Conservation (phyloP, 345 rosid species). For the Diplotaxis tenuifolia region DNA sequence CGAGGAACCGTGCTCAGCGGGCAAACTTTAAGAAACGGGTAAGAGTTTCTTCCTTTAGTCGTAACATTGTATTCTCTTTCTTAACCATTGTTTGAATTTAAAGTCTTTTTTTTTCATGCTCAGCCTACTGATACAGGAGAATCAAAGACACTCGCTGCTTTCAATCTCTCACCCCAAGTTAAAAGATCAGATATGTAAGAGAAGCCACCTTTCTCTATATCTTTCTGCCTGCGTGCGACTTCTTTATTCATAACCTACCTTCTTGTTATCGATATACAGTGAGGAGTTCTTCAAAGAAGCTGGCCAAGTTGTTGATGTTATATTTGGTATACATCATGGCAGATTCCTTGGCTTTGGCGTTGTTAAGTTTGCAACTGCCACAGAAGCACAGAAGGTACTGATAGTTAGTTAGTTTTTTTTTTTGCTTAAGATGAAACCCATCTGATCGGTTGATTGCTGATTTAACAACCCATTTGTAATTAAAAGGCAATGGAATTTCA, state of each 20-base stretch:
- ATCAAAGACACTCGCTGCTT: neutral
- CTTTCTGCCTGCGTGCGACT: neutral
- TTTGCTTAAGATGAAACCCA: neutral
- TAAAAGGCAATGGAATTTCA: neutral
- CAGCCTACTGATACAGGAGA: neutral
- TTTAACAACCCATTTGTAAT: neutral
- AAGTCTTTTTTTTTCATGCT: neutral
- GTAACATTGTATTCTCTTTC: neutral
- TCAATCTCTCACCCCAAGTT: neutral
- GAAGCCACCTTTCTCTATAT: neutral
- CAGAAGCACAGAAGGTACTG: neutral
- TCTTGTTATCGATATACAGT: neutral
- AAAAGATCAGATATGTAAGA: neutral
- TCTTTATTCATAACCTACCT: neutral
- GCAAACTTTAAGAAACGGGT: constrained; percentile 25
- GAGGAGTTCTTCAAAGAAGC: neutral
- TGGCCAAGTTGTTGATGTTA: neutral
- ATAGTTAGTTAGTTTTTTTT: too few species aligned
- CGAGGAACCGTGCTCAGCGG: constrained; percentile 33
- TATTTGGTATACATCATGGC: neutral
- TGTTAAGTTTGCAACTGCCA: neutral
- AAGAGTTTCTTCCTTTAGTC: neutral
- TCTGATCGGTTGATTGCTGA: neutral
- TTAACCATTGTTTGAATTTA: neutral
- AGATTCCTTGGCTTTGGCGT: neutral